Percentiles rank a stretch among this genome's conserved stretches.
phyloP scores from a whole-genome alignment of 208 protist genomes.

The Leishmania guyanensis region DNA sequence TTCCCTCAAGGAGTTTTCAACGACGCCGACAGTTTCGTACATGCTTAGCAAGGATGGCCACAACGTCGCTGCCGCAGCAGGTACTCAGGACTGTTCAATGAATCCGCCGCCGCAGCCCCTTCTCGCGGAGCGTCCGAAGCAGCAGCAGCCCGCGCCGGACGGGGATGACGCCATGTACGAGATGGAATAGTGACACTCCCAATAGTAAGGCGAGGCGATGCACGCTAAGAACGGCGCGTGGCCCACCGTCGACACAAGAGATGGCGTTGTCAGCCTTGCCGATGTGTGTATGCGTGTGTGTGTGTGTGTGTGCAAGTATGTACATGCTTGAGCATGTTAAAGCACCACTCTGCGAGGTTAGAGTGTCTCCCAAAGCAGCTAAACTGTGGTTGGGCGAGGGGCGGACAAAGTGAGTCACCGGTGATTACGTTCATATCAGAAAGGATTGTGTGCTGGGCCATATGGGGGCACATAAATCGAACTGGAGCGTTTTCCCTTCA shows the following conservation, averaged over 20 bases:
- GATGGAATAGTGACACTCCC: conserved; percentile 64
- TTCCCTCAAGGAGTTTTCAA: conserved; percentile 91
- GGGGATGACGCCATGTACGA: conserved; percentile 82
- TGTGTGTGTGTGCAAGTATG: not conserved
- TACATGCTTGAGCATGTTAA: not conserved
- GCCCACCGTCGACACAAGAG: not conserved
- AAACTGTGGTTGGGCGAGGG: not conserved
- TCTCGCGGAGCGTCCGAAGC: conserved; percentile 53
- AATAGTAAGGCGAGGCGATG: not conserved
- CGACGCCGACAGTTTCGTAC: conserved; percentile 88
- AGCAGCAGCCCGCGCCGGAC: conserved; percentile 34
- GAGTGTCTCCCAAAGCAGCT: no score
- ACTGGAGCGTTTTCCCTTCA: not conserved
- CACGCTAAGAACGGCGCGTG: not conserved
- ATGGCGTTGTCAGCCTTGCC: not conserved
- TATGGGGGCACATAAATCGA: not conserved
- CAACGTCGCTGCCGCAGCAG: conserved; percentile 63
- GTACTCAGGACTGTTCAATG: conserved; percentile 33
- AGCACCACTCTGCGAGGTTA: not conserved
- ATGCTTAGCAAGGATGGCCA: conserved; percentile 91
- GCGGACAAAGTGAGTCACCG: not conserved
- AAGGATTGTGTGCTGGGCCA: not conserved
- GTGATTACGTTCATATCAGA: not conserved
- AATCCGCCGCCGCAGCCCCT: conserved; percentile 37
- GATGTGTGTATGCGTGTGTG: not conserved